Evolutionary conservation across 176 grass and related monocot species (phyloP), one percentile per base, ranked within the genome.

Genomic region (Dactylis glomerata): DNA sequence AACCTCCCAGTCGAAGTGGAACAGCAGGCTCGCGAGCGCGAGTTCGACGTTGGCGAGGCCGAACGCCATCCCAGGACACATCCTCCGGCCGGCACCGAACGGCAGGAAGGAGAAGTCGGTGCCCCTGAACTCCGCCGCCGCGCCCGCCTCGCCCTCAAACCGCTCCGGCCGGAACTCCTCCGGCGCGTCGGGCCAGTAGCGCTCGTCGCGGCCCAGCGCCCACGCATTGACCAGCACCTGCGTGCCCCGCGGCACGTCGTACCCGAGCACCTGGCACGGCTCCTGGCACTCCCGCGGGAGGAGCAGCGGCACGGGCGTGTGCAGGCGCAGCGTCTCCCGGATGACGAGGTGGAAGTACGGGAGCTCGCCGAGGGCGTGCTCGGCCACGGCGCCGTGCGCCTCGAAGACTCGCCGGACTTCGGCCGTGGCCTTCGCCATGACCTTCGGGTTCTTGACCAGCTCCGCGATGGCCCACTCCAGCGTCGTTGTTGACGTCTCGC

Each of bases 211-310:
- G 8, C 88, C 81, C 11, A 93, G 47, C 20, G 93, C 90, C 90
- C 88, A 92, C 12, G 33, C 90, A 81, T 92, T 95, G 1, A 95
- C 66, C 2, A 95, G 50, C 75, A 90, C 49, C 8, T 78, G 85
- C 20, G 86, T 84, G 32, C 83, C 69, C 27, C 5, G 13, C 0
- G 92, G 86, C 66, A 94, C 87, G 59, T 83, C 83, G 65, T 95
- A 90, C 0, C 93, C 90, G 0, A 83, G 57, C 49, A 92, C 79
- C 3, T 19, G 22, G 55, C 55, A 58, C 1, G 55, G 10, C 22
- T 58, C 55, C 10, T 5, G 55, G 55, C 55, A 58, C 55, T 26
- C 55, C 0, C 55, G n/a, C 55, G 55, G 55, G 55, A 24, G 55
- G 22, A 58, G 55, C 22, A 56, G 1, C 54, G 54, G 54, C 22